Conservation (phyloP, 345 rosid species). For the Bretschneidera sinensis region DNA sequence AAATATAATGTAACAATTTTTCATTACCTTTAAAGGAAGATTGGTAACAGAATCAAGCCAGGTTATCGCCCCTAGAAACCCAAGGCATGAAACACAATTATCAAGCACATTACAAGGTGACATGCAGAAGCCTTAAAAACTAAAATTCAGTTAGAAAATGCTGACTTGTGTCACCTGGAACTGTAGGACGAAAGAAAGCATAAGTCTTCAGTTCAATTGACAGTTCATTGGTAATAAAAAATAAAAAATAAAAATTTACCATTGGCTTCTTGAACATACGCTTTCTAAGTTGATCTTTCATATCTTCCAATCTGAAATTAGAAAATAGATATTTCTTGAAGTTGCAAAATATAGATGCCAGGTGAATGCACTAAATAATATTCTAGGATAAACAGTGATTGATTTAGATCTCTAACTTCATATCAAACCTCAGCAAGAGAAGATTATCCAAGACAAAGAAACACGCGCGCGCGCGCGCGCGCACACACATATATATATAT, state of each 20-base stretch:
- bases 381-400: not conserved
- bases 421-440: too few species aligned
- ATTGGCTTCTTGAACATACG: conserved; percentile 78
- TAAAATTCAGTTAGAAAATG: not conserved
- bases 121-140: not conserved
- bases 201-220: conserved; percentile 78
- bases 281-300: conserved; percentile 86
- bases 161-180: conserved; percentile 42
- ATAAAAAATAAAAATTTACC: conserved; percentile 52
- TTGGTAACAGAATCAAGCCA: conserved; percentile 97
- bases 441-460: too few species aligned
- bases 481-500: too few species aligned
- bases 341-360: not conserved
- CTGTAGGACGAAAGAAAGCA: conserved; percentile 79
- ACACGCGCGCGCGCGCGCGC: too few species aligned
- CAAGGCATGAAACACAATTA: conserved; percentile 6
- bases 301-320: conserved; percentile 68
- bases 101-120: conserved; percentile 10
- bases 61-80: conserved; percentile 49
- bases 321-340: conserved; percentile 12
- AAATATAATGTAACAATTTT: conserved; percentile 4
- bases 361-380: not conserved
- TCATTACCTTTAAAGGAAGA: conserved; percentile 74
- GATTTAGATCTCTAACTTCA: too few species aligned
- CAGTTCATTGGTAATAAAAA: conserved; percentile 51